A percentile compares a stretch with the other conserved stretches of the same genome.
Evolutionary conservation across 805 yeast genomes (phyloP).

Genomic region (Saccharomyces kudriavzevii): DNA sequence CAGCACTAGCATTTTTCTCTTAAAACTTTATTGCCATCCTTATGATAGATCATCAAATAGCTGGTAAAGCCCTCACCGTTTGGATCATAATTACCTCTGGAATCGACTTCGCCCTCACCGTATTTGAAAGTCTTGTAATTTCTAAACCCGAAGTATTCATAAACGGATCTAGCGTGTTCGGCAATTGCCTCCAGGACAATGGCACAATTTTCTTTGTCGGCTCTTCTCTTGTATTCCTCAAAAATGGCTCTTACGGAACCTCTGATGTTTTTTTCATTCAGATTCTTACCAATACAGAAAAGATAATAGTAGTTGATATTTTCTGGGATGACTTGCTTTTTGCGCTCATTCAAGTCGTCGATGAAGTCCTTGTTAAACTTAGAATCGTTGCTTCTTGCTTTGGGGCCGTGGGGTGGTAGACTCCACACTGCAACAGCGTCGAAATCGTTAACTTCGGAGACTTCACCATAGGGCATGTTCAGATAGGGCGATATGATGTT

Average conservation of each 20-base stretch:
- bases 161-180: slow-evolving; percentile 29
- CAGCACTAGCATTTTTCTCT: neutral
- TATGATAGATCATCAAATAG: slow-evolving; percentile 29
- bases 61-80: slow-evolving; percentile 28
- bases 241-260: slow-evolving; percentile 30
- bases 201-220: slow-evolving; percentile 26
- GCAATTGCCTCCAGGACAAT: slow-evolving; percentile 29
- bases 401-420: slow-evolving; percentile 19
- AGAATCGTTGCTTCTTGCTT: slow-evolving; percentile 21
- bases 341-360: slow-evolving; percentile 15
- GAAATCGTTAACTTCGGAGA: slow-evolving; percentile 27
- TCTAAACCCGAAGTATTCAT: slow-evolving; percentile 31
- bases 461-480: slow-evolving; percentile 27
- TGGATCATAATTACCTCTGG: slow-evolving; percentile 21
- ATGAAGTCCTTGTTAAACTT: slow-evolving; percentile 26
- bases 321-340: slow-evolving; percentile 21
- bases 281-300: slow-evolving; percentile 29
- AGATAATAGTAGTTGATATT: slow-evolving; percentile 26
- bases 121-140: slow-evolving; percentile 21
- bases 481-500: slow-evolving; percentile 18
- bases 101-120: slow-evolving; percentile 28
- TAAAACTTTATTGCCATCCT: slow-evolving; percentile 16
- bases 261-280: slow-evolving; percentile 17
- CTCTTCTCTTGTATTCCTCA: slow-evolving; percentile 23
- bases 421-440: slow-evolving; percentile 30